A percentile compares a stretch with the other conserved stretches of the same genome.
phyloP scores from a whole-genome alignment of 345 rosid species.

The Aethionema arabicum region DNA sequence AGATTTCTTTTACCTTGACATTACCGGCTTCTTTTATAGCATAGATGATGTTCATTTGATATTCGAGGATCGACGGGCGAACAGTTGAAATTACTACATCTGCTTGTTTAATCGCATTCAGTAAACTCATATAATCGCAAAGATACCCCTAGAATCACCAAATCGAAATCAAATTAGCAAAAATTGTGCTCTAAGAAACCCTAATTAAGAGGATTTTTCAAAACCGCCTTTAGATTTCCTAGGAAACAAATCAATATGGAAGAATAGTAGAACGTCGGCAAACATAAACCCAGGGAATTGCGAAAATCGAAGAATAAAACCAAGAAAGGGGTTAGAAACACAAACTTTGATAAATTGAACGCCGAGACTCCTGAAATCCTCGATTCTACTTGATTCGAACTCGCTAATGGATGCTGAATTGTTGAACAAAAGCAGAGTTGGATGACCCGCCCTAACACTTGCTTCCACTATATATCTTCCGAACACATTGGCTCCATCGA shows the following conservation, averaged over 20 bases:
- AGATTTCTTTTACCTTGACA: conserved; percentile 41
- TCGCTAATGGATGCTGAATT: conserved; percentile 38
- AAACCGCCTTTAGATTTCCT: not conserved
- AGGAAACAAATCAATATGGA: not conserved
- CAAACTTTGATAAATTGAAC: conserved; percentile 38
- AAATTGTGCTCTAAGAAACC: not conserved
- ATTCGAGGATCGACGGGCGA: conserved; percentile 36
- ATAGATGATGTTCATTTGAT: conserved; percentile 50
- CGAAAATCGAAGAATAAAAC: conserved; percentile 1
- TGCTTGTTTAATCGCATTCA: conserved; percentile 54
- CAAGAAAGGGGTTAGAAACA: conserved; percentile 1
- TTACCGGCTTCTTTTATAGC: conserved; percentile 72
- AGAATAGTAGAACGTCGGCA: no score
- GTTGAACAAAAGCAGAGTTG: conserved; percentile 30
- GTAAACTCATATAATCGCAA: conserved; percentile 47
- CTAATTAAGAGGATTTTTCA: not conserved
- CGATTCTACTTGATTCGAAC: conserved; percentile 24
- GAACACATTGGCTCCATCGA: conserved; percentile 40
- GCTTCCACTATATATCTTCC: conserved; percentile 41
- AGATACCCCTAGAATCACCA: conserved; percentile 49
- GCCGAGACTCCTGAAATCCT: conserved; percentile 36
- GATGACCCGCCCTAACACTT: conserved; percentile 39
- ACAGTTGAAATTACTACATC: conserved; percentile 58
- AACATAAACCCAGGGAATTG: not conserved
- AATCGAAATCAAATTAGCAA: not conserved